Evolutionary conservation across 169 alveolate genomes (phyloP), one percentile per base, ranked within the genome.

Genomic region (Cryptosporidium sp.): DNA sequence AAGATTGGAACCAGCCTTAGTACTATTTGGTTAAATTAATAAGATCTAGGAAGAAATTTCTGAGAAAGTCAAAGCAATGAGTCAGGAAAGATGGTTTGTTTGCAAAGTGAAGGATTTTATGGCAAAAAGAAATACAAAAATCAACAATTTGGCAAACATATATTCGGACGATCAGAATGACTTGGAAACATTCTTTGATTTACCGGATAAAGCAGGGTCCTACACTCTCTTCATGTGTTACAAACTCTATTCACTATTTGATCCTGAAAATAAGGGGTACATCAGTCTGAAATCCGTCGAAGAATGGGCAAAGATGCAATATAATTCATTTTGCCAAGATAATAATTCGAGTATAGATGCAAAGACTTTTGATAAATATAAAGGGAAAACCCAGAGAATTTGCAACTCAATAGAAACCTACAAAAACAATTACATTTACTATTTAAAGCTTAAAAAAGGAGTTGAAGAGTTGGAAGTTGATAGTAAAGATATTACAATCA

Each of bases 341-440:
- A 37, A 2, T 31, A n/a, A 48, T 29, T 21, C 48, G 1, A 65
- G 21, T 26, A 29, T 33, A 9, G 52, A 43, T 26, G 69, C 71
- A 59, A 65, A 65, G 71, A 10, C 21, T 16, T 31, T 31, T 31
- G 71, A 65, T 29, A 80, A 14, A 48, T 80, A 37, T 35, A 80
- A 80, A n/a, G 37, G 35, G 4, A 26, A 33, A 61, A 80, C 37
- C 16, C 73, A 62, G 51, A 59, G 75, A 59, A 50, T 80, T 16
- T 62, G 75, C 2, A 80, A 65, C 59, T 65, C 75, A 9, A 80
- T 80, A 9, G 89, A 80, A 65, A 61, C 89, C 5, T 80, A 43
- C 35, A 80, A 80, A 43, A 80, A 41, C 39, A 80, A 41, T 9
- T 62, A 62, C 39, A 6, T 14, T 14, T 31, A 43, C 37, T 23